phyloP scores from a whole-genome alignment of 2,329 filamentous ascomycete species.

The Fusarium citri region DNA sequence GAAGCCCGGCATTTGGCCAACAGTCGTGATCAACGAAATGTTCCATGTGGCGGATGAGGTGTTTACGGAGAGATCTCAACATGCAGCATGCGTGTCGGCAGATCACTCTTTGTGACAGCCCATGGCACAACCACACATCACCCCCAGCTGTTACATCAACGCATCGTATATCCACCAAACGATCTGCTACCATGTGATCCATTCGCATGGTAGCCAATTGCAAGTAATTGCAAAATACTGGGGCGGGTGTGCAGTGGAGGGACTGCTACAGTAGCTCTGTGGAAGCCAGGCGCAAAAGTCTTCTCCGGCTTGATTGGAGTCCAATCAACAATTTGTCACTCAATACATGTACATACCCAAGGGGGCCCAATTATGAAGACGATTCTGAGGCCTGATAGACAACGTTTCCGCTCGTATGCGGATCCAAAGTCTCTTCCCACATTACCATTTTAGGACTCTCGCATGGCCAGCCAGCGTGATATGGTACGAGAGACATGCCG shows the following conservation, averaged over 20 bases:
- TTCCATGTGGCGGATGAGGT: background rate
- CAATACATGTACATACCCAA: background rate
- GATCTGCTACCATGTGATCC: slow-evolving; percentile 41
- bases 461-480: slow-evolving; percentile 39
- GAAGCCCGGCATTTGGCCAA: background rate
- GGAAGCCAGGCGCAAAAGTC: slow-evolving; percentile 5
- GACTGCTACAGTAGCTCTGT: background rate
- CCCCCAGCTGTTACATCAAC: slow-evolving; percentile 4
- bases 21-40: background rate
- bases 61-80: slow-evolving; percentile 6
- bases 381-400: slow-evolving; percentile 23
- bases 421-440: slow-evolving; percentile 29
- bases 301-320: slow-evolving; percentile 2
- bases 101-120: slow-evolving; percentile 9
- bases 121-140: slow-evolving; percentile 7
- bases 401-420: slow-evolving; percentile 33
- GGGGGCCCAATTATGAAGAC: background rate
- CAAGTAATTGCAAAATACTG: slow-evolving; percentile 32
- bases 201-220: slow-evolving; percentile 43
- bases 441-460: slow-evolving; percentile 39
- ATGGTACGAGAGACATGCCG: slow-evolving; percentile 38
- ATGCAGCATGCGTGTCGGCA: slow-evolving; percentile 1
- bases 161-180: slow-evolving; percentile 20
- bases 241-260: slow-evolving; percentile 20
- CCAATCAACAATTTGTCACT: background rate